Conservation (phyloP, 148 eudicot genomes). For the Amaranthus hypochondriacus region DNA sequence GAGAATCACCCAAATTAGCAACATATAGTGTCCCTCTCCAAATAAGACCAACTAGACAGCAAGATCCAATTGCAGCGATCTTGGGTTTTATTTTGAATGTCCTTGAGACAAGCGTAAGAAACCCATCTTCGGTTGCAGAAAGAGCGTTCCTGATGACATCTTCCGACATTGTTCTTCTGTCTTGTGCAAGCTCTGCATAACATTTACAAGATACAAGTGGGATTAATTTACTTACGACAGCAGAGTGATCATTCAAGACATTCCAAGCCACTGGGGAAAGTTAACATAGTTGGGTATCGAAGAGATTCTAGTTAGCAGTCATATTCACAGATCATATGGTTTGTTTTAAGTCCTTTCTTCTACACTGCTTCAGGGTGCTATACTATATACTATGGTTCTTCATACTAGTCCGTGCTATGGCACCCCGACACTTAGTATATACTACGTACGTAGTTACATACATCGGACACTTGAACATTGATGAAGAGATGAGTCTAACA, state of each 20-base stretch:
- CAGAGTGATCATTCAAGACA: neutral
- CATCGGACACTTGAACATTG: too few species aligned
- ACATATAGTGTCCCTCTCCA: slow-evolving; percentile 53
- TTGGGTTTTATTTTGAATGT: slow-evolving; percentile 35
- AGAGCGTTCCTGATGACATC: slow-evolving; percentile 49
- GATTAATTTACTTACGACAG: neutral
- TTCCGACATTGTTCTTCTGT: slow-evolving; percentile 41
- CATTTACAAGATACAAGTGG: neutral
- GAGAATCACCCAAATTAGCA: slow-evolving; percentile 81
- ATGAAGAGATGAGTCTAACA: too few species aligned
- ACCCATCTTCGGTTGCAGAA: slow-evolving; percentile 62
- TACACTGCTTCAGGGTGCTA: too few species aligned
- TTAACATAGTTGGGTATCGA: too few species aligned
- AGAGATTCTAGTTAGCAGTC: too few species aligned
- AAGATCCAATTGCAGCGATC: slow-evolving; percentile 69
- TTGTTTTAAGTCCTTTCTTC: too few species aligned
- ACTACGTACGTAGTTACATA: too few species aligned
- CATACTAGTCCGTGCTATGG: too few species aligned
- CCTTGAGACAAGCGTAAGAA: slow-evolving; percentile 46
- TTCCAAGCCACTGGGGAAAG: too few species aligned
- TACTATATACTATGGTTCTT: too few species aligned
- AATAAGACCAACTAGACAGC: slow-evolving; percentile 72
- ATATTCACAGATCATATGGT: too few species aligned
- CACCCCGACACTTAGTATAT: too few species aligned
- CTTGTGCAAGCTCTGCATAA: slow-evolving; percentile 40